A percentile compares a stretch with the other conserved stretches of the same genome.
phyloP scores from a whole-genome alignment of 768 basidiomycete genomes.

The Tylopilus cervinicoccineus region DNA sequence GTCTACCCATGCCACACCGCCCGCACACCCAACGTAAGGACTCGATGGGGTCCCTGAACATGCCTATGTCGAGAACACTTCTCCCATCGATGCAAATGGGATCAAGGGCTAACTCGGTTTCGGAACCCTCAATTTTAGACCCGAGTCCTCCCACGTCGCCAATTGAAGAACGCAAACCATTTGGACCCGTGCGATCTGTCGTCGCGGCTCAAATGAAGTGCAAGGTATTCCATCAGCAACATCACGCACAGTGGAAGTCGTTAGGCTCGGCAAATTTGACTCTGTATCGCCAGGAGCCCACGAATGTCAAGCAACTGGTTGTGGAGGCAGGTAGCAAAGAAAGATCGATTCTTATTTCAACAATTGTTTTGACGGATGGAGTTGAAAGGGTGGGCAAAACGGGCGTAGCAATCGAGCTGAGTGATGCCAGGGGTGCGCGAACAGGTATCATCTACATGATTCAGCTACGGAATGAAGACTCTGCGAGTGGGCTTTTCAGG shows the following conservation, averaged over 20 bases:
- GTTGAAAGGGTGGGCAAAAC: conserved; percentile 99
- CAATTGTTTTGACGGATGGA: conserved; percentile 92
- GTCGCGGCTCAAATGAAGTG: conserved; percentile 94
- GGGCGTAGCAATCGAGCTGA: conserved; percentile 93
- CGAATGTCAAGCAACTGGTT: conserved; percentile 93
- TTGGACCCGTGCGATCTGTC: conserved; percentile 70
- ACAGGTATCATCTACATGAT: conserved; percentile 98
- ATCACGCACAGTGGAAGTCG: conserved; percentile 97
- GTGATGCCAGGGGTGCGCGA: conserved; percentile 76
- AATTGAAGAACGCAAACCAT: conserved; percentile 46
- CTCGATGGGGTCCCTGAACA: conserved; percentile 21
- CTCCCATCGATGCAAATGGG: conserved; percentile 61
- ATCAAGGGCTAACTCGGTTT: conserved; percentile 49
- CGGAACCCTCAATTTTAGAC: conserved; percentile 53
- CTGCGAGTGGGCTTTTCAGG: conserved; percentile 81
- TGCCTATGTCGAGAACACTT: conserved; percentile 47
- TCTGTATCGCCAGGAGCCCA: conserved; percentile 80
- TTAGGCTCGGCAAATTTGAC: conserved; percentile 85
- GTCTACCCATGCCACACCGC: conserved; percentile 29
- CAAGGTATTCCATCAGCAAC: conserved; percentile 94
- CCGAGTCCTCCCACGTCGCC: conserved; percentile 88
- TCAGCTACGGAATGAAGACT: conserved; percentile 85
- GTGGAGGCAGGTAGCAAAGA: conserved; percentile 81
- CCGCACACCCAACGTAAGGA: conserved; percentile 19
- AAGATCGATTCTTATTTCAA: conserved; percentile 81